phyloP scores from a whole-genome alignment of 2,329 filamentous ascomycete genomes.

The Grosmannia clavigera region DNA sequence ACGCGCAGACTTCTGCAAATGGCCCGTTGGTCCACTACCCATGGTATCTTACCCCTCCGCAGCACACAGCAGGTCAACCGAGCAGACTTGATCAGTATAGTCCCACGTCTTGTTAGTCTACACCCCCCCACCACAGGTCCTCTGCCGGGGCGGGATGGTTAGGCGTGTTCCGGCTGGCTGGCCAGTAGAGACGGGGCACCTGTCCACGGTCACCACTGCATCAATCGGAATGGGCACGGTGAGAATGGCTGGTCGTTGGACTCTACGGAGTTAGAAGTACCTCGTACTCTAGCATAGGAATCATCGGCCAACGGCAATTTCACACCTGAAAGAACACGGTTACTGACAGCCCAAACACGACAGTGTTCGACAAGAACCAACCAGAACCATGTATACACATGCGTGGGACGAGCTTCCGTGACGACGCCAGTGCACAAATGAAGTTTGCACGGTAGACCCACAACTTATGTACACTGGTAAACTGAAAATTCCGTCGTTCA shows the following conservation, averaged over 20 bases:
- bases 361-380: neutral
- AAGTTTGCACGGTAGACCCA: neutral
- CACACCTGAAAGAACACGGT: neutral
- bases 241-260: neutral
- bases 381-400: neutral
- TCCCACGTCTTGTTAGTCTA: neutral
- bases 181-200: conserved; percentile 10
- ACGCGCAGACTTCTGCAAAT: neutral
- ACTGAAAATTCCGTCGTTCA: neutral
- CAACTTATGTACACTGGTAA: neutral
- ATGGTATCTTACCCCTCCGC: neutral
- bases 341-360: neutral
- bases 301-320: neutral
- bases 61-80: neutral
- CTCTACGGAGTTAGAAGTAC: neutral
- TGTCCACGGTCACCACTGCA: conserved; percentile 11
- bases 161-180: neutral
- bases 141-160: neutral
- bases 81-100: neutral
- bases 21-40: neutral
- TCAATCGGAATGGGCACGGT: conserved; percentile 9
- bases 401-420: neutral
- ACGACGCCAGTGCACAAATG: neutral
- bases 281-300: neutral
- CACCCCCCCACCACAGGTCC: neutral